Conservation (phyloP, 2,329 filamentous ascomycete species). For the Mariannaea sp. region DNA sequence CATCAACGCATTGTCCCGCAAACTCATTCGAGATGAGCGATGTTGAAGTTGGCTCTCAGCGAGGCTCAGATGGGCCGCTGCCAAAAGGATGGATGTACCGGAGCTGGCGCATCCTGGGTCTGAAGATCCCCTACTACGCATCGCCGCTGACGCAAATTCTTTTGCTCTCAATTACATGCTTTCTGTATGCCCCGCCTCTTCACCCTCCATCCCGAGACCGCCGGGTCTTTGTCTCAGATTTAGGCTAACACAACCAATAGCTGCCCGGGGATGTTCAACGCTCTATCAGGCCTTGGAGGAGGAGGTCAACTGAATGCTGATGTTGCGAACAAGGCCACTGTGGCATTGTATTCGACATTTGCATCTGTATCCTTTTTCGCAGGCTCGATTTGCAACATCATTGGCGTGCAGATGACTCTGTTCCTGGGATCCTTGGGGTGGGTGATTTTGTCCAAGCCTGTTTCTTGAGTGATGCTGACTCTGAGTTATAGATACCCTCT, state of each 20-base stretch:
- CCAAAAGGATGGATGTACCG: slow-evolving; percentile 2
- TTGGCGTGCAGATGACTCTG: slow-evolving; percentile 1
- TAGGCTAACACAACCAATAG: background rate
- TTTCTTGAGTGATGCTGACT: background rate
- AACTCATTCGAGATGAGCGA: no score
- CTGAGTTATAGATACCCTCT: background rate
- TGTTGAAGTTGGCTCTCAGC: no score
- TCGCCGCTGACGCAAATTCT: background rate
- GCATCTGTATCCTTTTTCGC: slow-evolving; percentile 1
- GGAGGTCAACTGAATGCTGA: background rate
- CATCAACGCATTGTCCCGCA: no score
- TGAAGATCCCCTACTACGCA: background rate
- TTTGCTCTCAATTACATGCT: background rate
- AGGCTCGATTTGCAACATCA: background rate
- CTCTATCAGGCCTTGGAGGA: slow-evolving; percentile 1
- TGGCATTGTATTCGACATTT: background rate
- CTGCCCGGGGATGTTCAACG: slow-evolving; percentile 2
- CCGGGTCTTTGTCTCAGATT: background rate
- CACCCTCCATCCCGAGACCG: background rate
- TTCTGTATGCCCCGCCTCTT: background rate
- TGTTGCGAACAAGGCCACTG: background rate
- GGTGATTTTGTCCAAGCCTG: background rate
- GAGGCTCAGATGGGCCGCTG: background rate
- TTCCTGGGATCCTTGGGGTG: background rate
- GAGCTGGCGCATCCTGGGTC: background rate